Evolutionary conservation across 371 early-diverging fungal genomes (phyloP).

Genomic region (Rhizopus microsporus): DNA sequence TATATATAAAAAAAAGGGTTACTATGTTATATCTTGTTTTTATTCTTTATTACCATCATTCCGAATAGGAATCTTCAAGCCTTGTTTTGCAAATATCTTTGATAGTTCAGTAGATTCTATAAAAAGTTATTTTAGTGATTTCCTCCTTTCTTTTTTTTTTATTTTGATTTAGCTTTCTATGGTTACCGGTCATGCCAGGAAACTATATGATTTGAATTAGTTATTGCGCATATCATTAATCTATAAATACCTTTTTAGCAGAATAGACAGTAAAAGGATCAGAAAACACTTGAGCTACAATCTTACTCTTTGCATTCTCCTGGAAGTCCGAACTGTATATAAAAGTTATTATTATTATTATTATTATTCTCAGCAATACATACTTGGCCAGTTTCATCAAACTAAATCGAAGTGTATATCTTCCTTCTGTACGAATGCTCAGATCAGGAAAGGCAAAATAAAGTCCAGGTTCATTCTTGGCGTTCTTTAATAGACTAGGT

Average conservation of each 20-base stretch:
- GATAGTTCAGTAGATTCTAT: constrained; percentile 89
- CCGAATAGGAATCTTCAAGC: constrained; percentile 89
- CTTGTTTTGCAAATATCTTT: constrained; percentile 89
- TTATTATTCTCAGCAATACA: background rate
- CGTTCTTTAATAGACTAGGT: constrained; percentile 72
- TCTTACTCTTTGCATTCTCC: constrained; percentile 54
- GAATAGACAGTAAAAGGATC: constrained; percentile 63
- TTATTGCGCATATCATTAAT: background rate
- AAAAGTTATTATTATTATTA: background rate
- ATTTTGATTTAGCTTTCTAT: background rate
- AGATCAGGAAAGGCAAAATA: constrained; percentile 94
- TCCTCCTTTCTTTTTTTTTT: background rate
- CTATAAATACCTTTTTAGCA: constrained; percentile 49
- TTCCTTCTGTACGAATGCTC: constrained; percentile 85
- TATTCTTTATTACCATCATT: constrained; percentile 63
- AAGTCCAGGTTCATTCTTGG: constrained; percentile 73
- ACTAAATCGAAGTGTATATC: constrained; percentile 79
- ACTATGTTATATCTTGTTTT: background rate
- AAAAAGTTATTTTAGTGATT: constrained; percentile 1
- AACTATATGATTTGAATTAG: constrained; percentile 30
- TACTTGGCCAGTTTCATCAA: constrained; percentile 53
- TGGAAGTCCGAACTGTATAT: constrained; percentile 51
- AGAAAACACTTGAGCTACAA: constrained; percentile 61
- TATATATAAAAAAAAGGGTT: constrained; percentile 4
- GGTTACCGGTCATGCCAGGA: constrained; percentile 65